A percentile compares a stretch with the other conserved stretches of the same genome.
phyloP scores from a whole-genome alignment of 192 early-diverging fungal genomes.

The Entomortierella chlamydospora region DNA sequence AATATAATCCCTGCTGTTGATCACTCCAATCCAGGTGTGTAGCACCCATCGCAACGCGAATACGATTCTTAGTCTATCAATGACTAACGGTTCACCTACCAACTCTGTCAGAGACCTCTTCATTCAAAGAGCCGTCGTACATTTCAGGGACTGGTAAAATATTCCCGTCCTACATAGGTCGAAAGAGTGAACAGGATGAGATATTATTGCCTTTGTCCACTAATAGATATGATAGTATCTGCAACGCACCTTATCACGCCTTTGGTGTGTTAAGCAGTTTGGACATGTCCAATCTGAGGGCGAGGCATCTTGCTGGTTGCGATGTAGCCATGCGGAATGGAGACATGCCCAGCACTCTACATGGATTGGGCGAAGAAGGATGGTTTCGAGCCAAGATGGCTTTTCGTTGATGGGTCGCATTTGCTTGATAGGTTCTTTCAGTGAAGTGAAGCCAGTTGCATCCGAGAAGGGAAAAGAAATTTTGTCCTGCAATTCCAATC shows the following conservation, averaged over 20 bases:
- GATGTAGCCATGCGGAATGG: slow-evolving; percentile 33
- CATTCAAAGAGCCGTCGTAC: slow-evolving; percentile 38
- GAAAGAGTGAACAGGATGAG: background rate
- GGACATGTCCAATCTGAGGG: slow-evolving; percentile 50
- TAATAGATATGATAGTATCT: background rate
- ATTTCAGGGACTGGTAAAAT: slow-evolving; percentile 47
- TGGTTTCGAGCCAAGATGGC: slow-evolving; percentile 31
- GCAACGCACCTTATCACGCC: slow-evolving; percentile 20
- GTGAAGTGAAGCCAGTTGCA: background rate
- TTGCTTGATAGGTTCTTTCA: background rate
- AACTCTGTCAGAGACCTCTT: slow-evolving; percentile 20
- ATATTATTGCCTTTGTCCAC: no score
- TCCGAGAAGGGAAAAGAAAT: background rate
- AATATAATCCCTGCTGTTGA: no score
- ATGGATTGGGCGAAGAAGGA: slow-evolving; percentile 30
- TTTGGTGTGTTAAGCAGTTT: slow-evolving; percentile 32
- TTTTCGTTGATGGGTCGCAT: slow-evolving; percentile 22
- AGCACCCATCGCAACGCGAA: no score
- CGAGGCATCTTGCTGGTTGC: slow-evolving; percentile 7
- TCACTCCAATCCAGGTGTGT: no score
- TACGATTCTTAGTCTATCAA: background rate
- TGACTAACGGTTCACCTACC: slow-evolving; percentile 4
- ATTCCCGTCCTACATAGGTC: slow-evolving; percentile 28
- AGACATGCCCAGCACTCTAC: slow-evolving; percentile 48
- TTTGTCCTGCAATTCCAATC: background rate